Conservation (phyloP, 805 yeast species). For the Teunomyces aglyptinius region DNA sequence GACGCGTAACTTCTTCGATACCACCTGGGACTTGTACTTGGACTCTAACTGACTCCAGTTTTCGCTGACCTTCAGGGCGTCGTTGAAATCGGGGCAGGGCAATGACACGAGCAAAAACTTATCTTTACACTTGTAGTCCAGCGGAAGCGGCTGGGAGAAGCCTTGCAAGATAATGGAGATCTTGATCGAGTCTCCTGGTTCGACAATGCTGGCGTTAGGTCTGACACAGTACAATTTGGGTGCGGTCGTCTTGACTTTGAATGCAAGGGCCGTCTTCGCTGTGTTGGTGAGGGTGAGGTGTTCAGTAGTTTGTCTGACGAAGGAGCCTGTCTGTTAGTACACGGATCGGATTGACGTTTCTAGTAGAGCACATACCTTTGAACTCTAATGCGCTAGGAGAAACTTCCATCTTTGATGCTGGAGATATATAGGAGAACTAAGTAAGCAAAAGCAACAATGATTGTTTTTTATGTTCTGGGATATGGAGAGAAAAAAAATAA, state of each 20-base stretch:
- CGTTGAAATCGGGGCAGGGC: conserved; percentile 65
- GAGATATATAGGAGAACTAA: not conserved
- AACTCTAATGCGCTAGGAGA: conserved; percentile 72
- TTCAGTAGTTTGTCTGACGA: conserved; percentile 69
- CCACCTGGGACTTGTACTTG: conserved; percentile 51
- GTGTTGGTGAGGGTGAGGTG: conserved; percentile 55
- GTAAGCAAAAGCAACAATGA: not conserved
- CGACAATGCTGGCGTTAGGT: conserved; percentile 83
- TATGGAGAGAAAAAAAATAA: too few relatives aligned
- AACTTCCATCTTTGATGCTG: conserved; percentile 52
- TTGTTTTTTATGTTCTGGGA: not conserved
- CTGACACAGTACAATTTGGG: conserved; percentile 94
- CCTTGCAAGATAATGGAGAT: conserved; percentile 88
- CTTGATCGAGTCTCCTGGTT: conserved; percentile 69
- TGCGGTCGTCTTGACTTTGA: conserved; percentile 97
- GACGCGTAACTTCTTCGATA: conserved; percentile 67
- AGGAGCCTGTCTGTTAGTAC: conserved; percentile 54
- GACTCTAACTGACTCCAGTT: conserved; percentile 74
- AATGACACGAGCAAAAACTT: conserved; percentile 87
- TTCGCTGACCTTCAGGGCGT: conserved; percentile 57
- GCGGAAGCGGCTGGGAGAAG: conserved; percentile 66
- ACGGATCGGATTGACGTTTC: too few relatives aligned
- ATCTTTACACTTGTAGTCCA: conserved; percentile 80
- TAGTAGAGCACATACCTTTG: conserved; percentile 55
- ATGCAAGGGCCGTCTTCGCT: conserved; percentile 63